phyloP scores from a whole-genome alignment of 345 rosid species.

The Eucalyptus lansdowneana region DNA sequence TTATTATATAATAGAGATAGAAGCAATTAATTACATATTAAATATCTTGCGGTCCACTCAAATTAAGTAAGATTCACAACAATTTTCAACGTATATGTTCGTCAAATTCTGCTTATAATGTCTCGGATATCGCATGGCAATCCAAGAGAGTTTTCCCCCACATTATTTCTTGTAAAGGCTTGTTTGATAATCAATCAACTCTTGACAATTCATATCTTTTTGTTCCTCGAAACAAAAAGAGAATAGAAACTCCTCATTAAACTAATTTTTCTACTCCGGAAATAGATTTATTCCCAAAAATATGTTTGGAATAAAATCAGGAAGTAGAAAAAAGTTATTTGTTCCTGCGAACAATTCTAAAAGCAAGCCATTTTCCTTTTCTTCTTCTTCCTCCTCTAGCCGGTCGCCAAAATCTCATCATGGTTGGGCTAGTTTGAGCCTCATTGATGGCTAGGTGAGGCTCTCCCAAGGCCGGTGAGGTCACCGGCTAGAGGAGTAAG shows the following conservation, averaged over 20 bases:
- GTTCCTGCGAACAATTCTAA: fast-evolving
- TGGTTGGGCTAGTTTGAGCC: too few relatives aligned
- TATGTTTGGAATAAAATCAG: too few relatives aligned
- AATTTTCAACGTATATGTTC: background rate
- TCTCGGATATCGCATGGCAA: fast-evolving
- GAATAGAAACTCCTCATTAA: too few relatives aligned
- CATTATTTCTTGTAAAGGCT: background rate
- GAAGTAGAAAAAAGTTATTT: too few relatives aligned
- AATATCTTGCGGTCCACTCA: background rate
- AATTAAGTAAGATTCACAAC: background rate
- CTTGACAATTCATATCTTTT: too few relatives aligned
- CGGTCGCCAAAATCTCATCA: fast-evolving
- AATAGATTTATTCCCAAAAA: too few relatives aligned
- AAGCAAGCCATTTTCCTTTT: too few relatives aligned
- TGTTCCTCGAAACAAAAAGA: too few relatives aligned
- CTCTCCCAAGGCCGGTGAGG: fast-evolving
- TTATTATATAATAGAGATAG: background rate
- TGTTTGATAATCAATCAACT: too few relatives aligned
- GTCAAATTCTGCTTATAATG: background rate
- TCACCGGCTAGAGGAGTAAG: fast-evolving
- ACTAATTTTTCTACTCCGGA: too few relatives aligned
- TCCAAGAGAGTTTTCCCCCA: background rate
- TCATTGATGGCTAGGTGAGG: too few relatives aligned
- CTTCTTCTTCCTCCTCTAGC: too few relatives aligned
- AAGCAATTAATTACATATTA: background rate